Evolutionary conservation across 2,329 filamentous ascomycete genomes (phyloP), one percentile per base, ranked within the genome.

Genomic region (Hymenoscyphus linearis): DNA sequence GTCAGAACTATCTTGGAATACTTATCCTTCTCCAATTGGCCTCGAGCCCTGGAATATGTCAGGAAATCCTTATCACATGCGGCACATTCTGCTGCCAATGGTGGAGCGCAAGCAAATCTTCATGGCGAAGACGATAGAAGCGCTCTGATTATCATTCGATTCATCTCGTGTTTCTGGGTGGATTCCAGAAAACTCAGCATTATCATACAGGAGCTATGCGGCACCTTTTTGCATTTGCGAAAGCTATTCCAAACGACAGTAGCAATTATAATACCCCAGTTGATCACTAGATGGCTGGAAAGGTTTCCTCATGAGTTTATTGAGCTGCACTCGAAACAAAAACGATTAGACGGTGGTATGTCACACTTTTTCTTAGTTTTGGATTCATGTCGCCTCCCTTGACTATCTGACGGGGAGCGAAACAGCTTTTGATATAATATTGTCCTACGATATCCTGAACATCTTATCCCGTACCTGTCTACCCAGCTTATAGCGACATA

Each of bases 241-340:
- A 86, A 83, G 66, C 73, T 80, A 0, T 85, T 84, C 68, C 86
- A 89, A 67, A 85, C 85, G 65, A 81, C 84, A 2, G 77, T 89
- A 36, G 85, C 85, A 52, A 77, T 85, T 44, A 79, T 86, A 14
- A 76, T 83, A n/a, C 85, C 86, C 5, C 73, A 87, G 57, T 74
- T 88, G 57, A 85, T 89, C 60, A 81, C 80, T 35, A 78, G 84
- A 64, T 89, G 86, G 86, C 79, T 89, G 37, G 84, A 88, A 67
- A 80, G 84, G 10, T 84, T 82, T 65, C 86, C 86, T 1, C 74
- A 79, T 37, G 85, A 89, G 71, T 89, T 89, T 70, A 81, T 87
- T 54, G 78, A 81, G 61, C 75, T 88, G 61, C 86, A 89, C 71
- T 79, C 79, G 16, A 77, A 79, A 62, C 83, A 83, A 64, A 83